Conservation (phyloP, 2,329 filamentous ascomycete species). For the Leptographium lundbergii region DNA sequence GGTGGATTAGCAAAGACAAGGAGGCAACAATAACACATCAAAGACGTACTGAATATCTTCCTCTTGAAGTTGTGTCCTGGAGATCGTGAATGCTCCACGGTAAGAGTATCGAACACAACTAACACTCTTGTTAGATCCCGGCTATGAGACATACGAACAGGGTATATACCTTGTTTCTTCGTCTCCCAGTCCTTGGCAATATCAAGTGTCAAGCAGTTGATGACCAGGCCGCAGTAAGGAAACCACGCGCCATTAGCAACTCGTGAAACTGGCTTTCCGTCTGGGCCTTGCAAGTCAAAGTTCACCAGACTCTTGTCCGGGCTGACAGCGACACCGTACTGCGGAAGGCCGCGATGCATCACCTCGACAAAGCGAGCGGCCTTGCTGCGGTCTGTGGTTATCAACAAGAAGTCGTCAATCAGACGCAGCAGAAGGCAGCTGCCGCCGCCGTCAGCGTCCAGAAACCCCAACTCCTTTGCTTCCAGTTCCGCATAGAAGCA, state of each 20-base stretch:
- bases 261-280: slow-evolving; percentile 37
- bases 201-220: slow-evolving; percentile 63
- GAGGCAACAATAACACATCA: neutral
- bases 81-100: slow-evolving; percentile 58
- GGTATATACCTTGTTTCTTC: slow-evolving; percentile 31
- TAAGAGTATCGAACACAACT: slow-evolving; percentile 59
- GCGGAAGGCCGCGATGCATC: slow-evolving; percentile 68
- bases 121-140: neutral
- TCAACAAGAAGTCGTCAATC: slow-evolving; percentile 86
- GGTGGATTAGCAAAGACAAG: neutral
- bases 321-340: slow-evolving; percentile 72
- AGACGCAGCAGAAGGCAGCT: slow-evolving; percentile 64
- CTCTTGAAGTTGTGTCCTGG: slow-evolving; percentile 70
- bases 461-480: slow-evolving; percentile 52
- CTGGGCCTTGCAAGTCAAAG: slow-evolving; percentile 50
- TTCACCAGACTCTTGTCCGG: slow-evolving; percentile 72
- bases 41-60: slow-evolving; percentile 54
- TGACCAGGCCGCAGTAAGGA: slow-evolving; percentile 75
- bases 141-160: neutral
- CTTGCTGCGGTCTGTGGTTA: slow-evolving; percentile 56
- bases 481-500: slow-evolving; percentile 94
- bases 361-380: slow-evolving; percentile 60
- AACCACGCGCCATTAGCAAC: slow-evolving; percentile 38
- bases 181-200: slow-evolving; percentile 55
- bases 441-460: slow-evolving; percentile 20